Conservation (phyloP, 2,329 filamentous ascomycete genomes). For the Aspergillus sp. region DNA sequence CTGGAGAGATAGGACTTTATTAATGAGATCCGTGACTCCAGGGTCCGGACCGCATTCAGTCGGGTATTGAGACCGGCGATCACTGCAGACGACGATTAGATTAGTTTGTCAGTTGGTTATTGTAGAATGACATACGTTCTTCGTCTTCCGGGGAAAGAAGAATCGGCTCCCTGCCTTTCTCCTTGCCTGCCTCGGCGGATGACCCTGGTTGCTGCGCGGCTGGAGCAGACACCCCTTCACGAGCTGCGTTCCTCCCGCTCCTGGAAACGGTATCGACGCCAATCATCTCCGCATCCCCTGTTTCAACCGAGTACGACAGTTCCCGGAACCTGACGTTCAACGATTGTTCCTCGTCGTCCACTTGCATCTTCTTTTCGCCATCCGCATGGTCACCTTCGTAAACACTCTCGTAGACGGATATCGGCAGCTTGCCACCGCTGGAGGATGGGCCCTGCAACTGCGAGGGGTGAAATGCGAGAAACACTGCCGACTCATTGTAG, state of each 20-base stretch:
- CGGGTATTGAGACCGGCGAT: conserved; percentile 69
- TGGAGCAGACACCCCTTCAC: conserved; percentile 32
- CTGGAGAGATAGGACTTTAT: conserved; percentile 67
- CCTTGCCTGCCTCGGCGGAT: conserved; percentile 13
- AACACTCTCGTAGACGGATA: conserved; percentile 83
- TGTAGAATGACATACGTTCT: conserved; percentile 41
- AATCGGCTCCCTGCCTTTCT: conserved; percentile 13
- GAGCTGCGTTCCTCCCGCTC: conserved; percentile 70
- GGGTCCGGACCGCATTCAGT: conserved; percentile 86
- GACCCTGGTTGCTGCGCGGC: conserved; percentile 5
- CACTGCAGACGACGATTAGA: conserved; percentile 28
- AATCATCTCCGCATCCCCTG: conserved; percentile 95
- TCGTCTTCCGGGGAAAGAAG: conserved; percentile 52
- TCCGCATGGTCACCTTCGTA: conserved; percentile 60
- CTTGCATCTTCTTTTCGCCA: conserved; percentile 56
- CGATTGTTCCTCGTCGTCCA: conserved; percentile 54
- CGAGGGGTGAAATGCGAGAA: conserved; percentile 76
- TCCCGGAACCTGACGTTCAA: conserved; percentile 68
- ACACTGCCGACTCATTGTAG: conserved; percentile 76
- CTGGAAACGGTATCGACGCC: conserved; percentile 86
- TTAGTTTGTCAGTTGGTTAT: conserved; percentile 8
- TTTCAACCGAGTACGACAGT: conserved; percentile 79
- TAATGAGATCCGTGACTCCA: conserved; percentile 65
- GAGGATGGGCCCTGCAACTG: conserved; percentile 42
- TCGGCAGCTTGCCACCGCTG: conserved; percentile 69